Conservation (phyloP, 2,329 filamentous ascomycete genomes). For the Verticillium dahliae region DNA sequence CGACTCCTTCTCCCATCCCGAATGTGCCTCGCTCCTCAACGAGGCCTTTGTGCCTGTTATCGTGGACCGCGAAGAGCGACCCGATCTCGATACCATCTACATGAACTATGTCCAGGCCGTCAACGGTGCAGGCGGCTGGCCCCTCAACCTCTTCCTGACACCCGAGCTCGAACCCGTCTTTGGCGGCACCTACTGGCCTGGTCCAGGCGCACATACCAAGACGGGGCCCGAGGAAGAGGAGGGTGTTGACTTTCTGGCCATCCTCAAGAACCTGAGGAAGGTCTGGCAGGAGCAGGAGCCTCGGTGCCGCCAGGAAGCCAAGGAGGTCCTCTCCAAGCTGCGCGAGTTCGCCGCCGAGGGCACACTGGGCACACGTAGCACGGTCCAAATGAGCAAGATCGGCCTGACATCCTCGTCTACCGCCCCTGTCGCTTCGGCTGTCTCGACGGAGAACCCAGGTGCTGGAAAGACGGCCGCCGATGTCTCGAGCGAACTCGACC, state of each 20-base stretch:
- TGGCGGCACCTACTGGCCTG: constrained; percentile 93
- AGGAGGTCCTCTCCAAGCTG: constrained; percentile 73
- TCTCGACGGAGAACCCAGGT: constrained; percentile 16
- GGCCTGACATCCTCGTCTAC: constrained; percentile 6
- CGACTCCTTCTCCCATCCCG: constrained; percentile 80
- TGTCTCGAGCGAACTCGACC: constrained; percentile 65
- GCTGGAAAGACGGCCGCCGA: not conserved
- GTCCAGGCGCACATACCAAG: constrained; percentile 55
- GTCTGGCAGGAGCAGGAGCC: constrained; percentile 79
- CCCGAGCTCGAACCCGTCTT: constrained; percentile 91
- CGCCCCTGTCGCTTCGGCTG: constrained; percentile 7
- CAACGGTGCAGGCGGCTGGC: constrained; percentile 86
- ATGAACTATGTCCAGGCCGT: constrained; percentile 98
- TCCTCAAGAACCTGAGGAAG: constrained; percentile 69
- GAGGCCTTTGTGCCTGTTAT: constrained; percentile 84
- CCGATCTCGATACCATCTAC: constrained; percentile 91
- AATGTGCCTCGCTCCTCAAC: constrained; percentile 79
- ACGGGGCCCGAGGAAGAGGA: constrained; percentile 41
- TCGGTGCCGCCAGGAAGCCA: constrained; percentile 76
- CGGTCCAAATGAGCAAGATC: constrained; percentile 13
- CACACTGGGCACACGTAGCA: constrained; percentile 47
- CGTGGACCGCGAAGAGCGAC: constrained; percentile 87
- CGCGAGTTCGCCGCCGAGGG: constrained; percentile 86
- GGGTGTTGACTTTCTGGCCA: constrained; percentile 73
- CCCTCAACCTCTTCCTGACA: constrained; percentile 92